These are phyloP conservation scores for Cystobasidium slooffiae DNA, from an alignment of 1,284 basidiomycete species.

Conservation along the genomic window DNA sequence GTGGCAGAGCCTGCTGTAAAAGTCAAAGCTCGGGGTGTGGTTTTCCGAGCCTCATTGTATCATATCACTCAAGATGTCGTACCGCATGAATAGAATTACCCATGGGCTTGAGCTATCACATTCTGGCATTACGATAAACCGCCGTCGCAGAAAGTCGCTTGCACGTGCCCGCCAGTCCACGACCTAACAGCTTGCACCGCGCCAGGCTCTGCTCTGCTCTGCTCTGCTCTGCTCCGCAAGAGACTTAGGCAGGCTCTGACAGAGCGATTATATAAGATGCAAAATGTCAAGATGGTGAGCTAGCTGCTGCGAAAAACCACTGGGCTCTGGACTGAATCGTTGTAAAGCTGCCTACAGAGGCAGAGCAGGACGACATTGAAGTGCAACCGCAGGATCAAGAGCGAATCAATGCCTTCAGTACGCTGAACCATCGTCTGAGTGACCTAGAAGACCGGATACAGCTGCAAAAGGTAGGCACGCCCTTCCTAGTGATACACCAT, in stretches of 20 bases:
- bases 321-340: neutral
- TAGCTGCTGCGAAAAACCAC: too few relatives aligned
- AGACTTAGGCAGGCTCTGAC: neutral
- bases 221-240: neutral
- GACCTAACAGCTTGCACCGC: neutral
- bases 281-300: slow-evolving; percentile 35
- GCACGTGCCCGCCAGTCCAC: neutral
- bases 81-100: neutral
- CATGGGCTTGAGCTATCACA: neutral
- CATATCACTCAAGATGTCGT: neutral
- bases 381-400: slow-evolving; percentile 77
- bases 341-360: slow-evolving; percentile 16
- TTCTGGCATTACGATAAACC: neutral
- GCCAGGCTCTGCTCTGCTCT: neutral
- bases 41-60: too few relatives aligned
- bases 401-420: slow-evolving; percentile 89
- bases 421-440: slow-evolving; percentile 78
- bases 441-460: slow-evolving; percentile 74
- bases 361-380: slow-evolving; percentile 42
- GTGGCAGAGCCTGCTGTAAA: slow-evolving; percentile 7
- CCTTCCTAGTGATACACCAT: neutral
- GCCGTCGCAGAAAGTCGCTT: too few relatives aligned
- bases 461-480: slow-evolving; percentile 66
- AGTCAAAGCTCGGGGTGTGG: neutral
- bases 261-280: neutral